Conservation (phyloP, 2,329 filamentous ascomycete genomes). For the Penicillium polonicum region DNA sequence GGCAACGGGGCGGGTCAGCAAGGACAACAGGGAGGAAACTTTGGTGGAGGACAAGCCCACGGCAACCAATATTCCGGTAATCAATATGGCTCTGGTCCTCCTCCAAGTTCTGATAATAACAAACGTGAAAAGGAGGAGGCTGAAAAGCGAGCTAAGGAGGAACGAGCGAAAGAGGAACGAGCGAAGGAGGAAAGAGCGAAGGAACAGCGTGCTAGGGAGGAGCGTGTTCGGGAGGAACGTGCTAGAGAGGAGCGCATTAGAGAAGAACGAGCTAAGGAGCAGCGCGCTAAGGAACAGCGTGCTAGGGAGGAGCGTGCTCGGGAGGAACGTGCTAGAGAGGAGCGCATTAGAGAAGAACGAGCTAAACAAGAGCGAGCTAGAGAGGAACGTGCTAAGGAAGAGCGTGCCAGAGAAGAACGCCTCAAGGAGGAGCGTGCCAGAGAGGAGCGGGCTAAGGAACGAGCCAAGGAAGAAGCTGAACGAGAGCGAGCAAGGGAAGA, state of each 20-base stretch:
- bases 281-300: slow-evolving; percentile 1
- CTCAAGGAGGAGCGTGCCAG: not conserved
- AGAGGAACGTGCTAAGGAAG: slow-evolving; percentile 23
- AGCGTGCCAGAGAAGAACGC: slow-evolving; percentile 32
- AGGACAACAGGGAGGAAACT: slow-evolving; percentile 30
- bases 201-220: slow-evolving; percentile 22
- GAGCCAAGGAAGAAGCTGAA: slow-evolving; percentile 24
- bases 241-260: slow-evolving; percentile 16
- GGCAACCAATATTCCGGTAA: slow-evolving; percentile 37
- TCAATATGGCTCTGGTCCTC: slow-evolving; percentile 31
- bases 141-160: slow-evolving; percentile 26
- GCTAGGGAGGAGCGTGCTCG: slow-evolving; percentile 19
- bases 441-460: slow-evolving; percentile 29
- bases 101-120: slow-evolving; percentile 19
- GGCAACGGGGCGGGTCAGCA: slow-evolving; percentile 21
- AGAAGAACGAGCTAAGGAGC: slow-evolving; percentile 26
- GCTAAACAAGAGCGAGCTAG: slow-evolving; percentile 10
- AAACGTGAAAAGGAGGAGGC: slow-evolving; percentile 16
- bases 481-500: slow-evolving; percentile 34
- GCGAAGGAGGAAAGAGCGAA: slow-evolving; percentile 6
- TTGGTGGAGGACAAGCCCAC: slow-evolving; percentile 29
- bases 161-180: slow-evolving; percentile 30
- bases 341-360: slow-evolving; percentile 22
- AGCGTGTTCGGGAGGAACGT: slow-evolving; percentile 32
- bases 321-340: slow-evolving; percentile 32